A percentile compares a stretch with the other conserved stretches of the same genome.
These are phyloP conservation scores for Thalassiosira hispida DNA, from an alignment of 352 stramenopile genomes.

Conservation along the genomic window DNA sequence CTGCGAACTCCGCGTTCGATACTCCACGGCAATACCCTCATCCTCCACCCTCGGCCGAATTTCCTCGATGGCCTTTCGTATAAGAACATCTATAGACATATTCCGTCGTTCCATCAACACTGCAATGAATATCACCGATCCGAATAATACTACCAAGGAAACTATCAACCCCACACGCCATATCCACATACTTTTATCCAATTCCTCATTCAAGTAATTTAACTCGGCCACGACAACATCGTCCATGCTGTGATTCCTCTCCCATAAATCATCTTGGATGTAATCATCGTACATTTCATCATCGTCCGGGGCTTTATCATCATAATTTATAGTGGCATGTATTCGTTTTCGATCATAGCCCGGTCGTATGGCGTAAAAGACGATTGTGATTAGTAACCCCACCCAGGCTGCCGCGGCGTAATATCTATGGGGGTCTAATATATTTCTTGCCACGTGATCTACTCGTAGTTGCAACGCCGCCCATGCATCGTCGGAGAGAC, in stretches of 20 bases:
- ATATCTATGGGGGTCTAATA: conserved; percentile 59
- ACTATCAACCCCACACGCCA: conserved; percentile 43
- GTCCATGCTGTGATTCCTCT: conserved; percentile 40
- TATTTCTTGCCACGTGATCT: conserved; percentile 53
- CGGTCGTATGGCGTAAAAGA: conserved; percentile 48
- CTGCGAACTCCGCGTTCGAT: conserved; percentile 34
- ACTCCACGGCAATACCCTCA: conserved; percentile 52
- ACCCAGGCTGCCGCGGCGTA: conserved; percentile 29
- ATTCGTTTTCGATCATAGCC: conserved; percentile 42
- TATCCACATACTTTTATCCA: conserved; percentile 30
- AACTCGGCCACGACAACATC: conserved; percentile 53
- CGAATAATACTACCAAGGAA: conserved; percentile 36
- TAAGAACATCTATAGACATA: conserved; percentile 37
- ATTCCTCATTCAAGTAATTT: conserved; percentile 48
- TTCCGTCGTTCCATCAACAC: conserved; percentile 56
- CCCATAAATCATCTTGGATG: conserved; percentile 48
- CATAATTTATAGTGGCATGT: conserved; percentile 10
- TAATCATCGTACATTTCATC: conserved; percentile 58
- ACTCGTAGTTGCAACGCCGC: conserved; percentile 55
- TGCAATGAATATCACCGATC: conserved; percentile 39
- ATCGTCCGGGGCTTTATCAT: conserved; percentile 12
- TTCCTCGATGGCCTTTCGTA: conserved; percentile 37
- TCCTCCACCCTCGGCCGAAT: conserved; percentile 39
- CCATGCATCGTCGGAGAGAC: conserved; percentile 50
- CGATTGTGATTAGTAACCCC: conserved; percentile 31